Evolutionary conservation across 2,329 filamentous ascomycete species (phyloP).

Genomic region (Pseudogymnoascus sp.): DNA sequence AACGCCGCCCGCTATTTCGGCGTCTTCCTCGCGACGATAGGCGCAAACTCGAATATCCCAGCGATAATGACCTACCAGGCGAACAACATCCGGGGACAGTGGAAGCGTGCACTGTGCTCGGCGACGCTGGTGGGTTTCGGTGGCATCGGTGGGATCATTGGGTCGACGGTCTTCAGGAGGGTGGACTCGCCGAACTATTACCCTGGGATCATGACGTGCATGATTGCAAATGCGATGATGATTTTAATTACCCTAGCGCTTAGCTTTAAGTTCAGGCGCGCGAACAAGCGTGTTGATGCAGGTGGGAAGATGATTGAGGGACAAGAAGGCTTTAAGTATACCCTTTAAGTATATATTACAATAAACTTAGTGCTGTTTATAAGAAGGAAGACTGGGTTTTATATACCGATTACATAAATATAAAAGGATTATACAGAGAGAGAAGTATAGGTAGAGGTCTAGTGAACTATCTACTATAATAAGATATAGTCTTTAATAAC

Average conservation of each 20-base stretch:
- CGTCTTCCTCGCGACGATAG: slow-evolving; percentile 26
- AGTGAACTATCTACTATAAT: neutral
- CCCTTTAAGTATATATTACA: slow-evolving; percentile 14
- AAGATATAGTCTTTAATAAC: neutral
- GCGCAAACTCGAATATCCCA: slow-evolving; percentile 62
- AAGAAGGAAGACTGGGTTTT: neutral
- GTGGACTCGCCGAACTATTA: slow-evolving; percentile 44
- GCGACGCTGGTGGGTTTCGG: slow-evolving; percentile 69
- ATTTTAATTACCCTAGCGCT: slow-evolving; percentile 24
- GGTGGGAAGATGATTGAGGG: slow-evolving; percentile 30
- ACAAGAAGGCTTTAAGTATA: slow-evolving; percentile 29
- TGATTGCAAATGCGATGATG: slow-evolving; percentile 20
- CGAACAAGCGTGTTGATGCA: slow-evolving; percentile 28
- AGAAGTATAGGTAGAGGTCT: neutral
- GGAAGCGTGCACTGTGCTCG: slow-evolving; percentile 74
- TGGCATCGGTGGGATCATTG: slow-evolving; percentile 69
- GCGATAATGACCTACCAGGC: slow-evolving; percentile 70
- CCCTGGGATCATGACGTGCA: slow-evolving; percentile 22
- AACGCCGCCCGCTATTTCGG: slow-evolving; percentile 45
- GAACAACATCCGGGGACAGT: slow-evolving; percentile 80
- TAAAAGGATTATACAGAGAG: neutral
- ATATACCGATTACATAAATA: neutral
- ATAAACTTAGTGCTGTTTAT: neutral
- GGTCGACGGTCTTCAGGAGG: slow-evolving; percentile 60
- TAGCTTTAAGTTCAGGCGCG: slow-evolving; percentile 25